Percentiles rank a stretch among this genome's conserved stretches.
phyloP scores from a whole-genome alignment of 768 basidiomycete genomes.

The Boletus edulis region DNA sequence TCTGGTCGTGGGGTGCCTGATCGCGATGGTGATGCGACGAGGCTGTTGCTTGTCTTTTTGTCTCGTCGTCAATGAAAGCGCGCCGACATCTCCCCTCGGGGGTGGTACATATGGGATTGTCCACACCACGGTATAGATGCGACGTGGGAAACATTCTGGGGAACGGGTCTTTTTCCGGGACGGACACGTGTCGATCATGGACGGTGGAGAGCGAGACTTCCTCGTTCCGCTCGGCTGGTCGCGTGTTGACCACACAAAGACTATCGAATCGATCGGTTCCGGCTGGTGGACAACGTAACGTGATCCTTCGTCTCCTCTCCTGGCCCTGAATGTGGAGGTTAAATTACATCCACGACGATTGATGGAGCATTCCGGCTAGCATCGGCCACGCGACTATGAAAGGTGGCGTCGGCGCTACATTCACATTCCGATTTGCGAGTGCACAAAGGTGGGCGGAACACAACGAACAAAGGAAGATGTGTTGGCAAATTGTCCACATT shows the following conservation, averaged over 20 bases:
- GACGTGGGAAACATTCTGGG: background rate
- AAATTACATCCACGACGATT: background rate
- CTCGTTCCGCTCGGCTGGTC: too few species aligned
- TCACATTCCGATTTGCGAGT: background rate
- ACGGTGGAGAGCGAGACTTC: too few species aligned
- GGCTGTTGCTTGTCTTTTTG: background rate
- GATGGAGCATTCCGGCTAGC: background rate
- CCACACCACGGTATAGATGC: background rate
- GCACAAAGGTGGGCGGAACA: constrained; percentile 16
- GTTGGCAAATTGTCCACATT: background rate
- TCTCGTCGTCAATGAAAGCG: constrained; percentile 4
- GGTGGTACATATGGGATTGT: background rate
- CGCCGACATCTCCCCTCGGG: background rate
- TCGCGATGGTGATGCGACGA: constrained; percentile 14
- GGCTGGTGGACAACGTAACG: background rate
- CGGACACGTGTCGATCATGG: too few species aligned
- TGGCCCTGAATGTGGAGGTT: background rate
- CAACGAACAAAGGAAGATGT: constrained; percentile 14
- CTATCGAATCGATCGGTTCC: too few species aligned
- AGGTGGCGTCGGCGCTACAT: background rate
- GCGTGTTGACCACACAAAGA: background rate
- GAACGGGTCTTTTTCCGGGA: too few species aligned
- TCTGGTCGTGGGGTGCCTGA: constrained; percentile 6
- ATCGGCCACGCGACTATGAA: constrained; percentile 4
- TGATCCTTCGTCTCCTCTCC: background rate